Conservation (phyloP, 768 basidiomycete genomes). For the Porpolomopsis calyptriformis region DNA sequence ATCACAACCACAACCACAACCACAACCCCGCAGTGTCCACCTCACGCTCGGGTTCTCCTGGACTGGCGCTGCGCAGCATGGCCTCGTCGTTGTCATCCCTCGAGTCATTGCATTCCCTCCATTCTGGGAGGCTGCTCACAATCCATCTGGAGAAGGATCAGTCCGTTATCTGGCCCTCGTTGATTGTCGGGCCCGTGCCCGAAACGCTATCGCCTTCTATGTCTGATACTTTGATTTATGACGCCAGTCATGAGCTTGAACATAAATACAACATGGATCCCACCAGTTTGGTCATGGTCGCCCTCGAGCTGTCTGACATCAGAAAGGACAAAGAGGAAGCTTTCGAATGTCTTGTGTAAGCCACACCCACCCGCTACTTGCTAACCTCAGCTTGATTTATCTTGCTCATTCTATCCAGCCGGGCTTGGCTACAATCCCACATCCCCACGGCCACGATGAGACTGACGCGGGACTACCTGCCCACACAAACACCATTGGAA, state of each 20-base stretch:
- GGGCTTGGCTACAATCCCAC: conserved; percentile 73
- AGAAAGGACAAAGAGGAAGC: conserved; percentile 66
- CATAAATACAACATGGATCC: conserved; percentile 78
- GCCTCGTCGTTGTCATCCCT: conserved; percentile 72
- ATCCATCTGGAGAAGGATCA: conserved; percentile 73
- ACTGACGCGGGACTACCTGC: conserved; percentile 63
- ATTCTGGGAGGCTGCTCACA: conserved; percentile 60
- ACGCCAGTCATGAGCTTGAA: conserved; percentile 41
- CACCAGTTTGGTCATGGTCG: conserved; percentile 65
- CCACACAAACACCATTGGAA: conserved; percentile 38
- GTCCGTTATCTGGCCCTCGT: conserved; percentile 73
- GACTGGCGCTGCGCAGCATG: conserved; percentile 41
- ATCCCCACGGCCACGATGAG: conserved; percentile 69
- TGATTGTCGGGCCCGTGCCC: conserved; percentile 67
- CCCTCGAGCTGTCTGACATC: conserved; percentile 63
- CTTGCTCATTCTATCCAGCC: conserved; percentile 31
- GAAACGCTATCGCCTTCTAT: conserved; percentile 44
- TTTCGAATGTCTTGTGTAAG: conserved; percentile 64
- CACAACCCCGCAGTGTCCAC: no score
- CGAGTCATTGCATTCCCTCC: conserved; percentile 52
- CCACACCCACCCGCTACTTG: background rate
- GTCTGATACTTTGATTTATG: conserved; percentile 42
- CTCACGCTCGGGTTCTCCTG: conserved; percentile 51
- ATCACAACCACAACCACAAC: no score
- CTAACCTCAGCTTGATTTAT: background rate